A percentile compares a stretch with the other conserved stretches of the same genome.
Evolutionary conservation across 805 yeast species (phyloP).

Genomic region (Cyberlindnera nakhonratchasimensis): DNA sequence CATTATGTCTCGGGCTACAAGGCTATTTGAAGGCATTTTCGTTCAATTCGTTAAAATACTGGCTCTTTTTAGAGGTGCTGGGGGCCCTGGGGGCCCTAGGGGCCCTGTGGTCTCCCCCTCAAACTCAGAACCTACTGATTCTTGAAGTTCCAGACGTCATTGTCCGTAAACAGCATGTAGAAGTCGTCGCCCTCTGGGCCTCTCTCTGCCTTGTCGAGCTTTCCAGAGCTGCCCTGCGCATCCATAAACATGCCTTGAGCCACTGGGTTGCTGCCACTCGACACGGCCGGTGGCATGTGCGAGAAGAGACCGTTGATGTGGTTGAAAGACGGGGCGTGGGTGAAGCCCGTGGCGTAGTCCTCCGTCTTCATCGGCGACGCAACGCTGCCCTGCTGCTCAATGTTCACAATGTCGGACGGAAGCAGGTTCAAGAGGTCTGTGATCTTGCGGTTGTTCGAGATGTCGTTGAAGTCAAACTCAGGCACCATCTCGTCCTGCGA

Average conservation of each 20-base stretch:
- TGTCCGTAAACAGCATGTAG: conserved; percentile 32
- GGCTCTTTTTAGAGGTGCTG: no score
- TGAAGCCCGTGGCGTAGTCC: conserved; percentile 3
- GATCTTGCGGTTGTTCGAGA: conserved; percentile 20
- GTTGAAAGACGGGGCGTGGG: conserved; percentile 4
- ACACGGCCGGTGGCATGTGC: conserved; percentile 3
- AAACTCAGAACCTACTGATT: no score
- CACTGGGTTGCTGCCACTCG: neutral
- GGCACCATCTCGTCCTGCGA: conserved; percentile 16
- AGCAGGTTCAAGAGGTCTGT: conserved; percentile 23
- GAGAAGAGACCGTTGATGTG: conserved; percentile 10
- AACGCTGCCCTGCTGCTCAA: conserved; percentile 10
- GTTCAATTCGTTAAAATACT: no score
- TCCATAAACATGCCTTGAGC: neutral
- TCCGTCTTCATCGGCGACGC: conserved; percentile 8
- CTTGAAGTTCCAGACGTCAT: conserved; percentile 12
- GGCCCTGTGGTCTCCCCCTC: no score
- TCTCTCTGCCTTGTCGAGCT: no score
- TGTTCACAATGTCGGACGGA: conserved; percentile 26
- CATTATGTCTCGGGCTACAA: no score
- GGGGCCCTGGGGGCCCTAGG: no score
- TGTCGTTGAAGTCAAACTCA: conserved; percentile 28
- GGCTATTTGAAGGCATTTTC: no score
- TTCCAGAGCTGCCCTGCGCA: conserved; percentile 7
- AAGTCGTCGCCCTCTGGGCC: conserved; percentile 36